Conservation (phyloP, 1,284 basidiomycete genomes). For the Xerocomus amazonicus region DNA sequence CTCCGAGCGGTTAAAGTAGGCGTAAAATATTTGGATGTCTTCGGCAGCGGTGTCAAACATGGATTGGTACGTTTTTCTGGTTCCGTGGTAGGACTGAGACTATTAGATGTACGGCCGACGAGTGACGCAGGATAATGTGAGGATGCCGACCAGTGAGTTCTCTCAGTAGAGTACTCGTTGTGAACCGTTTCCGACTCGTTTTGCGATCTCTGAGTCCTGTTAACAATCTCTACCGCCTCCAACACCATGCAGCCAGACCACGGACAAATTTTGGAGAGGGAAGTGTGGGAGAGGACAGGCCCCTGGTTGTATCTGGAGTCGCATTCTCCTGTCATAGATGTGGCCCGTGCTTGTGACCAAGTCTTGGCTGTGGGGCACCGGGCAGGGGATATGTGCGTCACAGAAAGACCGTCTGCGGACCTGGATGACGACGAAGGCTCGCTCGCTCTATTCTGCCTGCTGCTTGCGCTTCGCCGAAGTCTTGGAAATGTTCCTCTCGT, state of each 20-base stretch:
- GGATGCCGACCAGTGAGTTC: background rate
- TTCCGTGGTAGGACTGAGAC: background rate
- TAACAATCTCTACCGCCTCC: conserved; percentile 18
- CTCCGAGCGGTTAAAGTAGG: background rate
- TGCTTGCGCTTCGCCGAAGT: conserved; percentile 3
- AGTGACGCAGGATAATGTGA: conserved; percentile 12
- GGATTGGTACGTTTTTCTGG: background rate
- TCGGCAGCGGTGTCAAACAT: background rate
- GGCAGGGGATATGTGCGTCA: background rate
- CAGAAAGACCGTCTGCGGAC: background rate
- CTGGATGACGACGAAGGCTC: background rate
- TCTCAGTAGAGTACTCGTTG: background rate
- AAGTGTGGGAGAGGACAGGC: background rate
- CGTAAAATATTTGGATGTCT: conserved; percentile 25
- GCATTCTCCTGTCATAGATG: background rate
- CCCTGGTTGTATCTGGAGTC: background rate
- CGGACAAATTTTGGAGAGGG: background rate
- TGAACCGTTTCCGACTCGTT: background rate
- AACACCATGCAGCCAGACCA: conserved; percentile 3
- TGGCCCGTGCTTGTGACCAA: background rate
- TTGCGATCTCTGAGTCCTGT: background rate
- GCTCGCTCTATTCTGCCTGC: background rate
- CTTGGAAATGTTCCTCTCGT: background rate
- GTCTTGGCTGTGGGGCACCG: background rate
- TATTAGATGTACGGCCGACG: background rate